Conservation (phyloP, 495 filamentous ascomycete genomes). For the Haplographium delicatum region DNA sequence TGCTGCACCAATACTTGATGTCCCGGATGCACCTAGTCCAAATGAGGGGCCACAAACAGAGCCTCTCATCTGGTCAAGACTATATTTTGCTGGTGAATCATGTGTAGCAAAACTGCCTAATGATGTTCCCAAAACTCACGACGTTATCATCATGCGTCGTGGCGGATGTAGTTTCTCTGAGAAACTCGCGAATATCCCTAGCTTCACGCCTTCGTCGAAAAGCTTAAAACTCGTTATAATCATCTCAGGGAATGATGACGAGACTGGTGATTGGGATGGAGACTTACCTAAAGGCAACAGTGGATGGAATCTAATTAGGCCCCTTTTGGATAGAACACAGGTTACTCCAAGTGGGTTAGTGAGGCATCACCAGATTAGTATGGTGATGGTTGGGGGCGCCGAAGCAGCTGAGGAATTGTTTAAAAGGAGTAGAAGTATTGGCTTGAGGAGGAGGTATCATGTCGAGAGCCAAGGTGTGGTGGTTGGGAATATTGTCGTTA, state of each 20-base stretch:
- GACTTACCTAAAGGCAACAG: background rate
- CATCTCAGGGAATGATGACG: constrained; percentile 60
- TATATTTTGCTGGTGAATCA: constrained; percentile 66
- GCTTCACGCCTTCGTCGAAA: constrained; percentile 52
- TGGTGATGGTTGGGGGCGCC: constrained; percentile 82
- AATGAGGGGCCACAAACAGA: constrained; percentile 28
- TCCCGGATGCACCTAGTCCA: constrained; percentile 48
- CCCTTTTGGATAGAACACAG: constrained; percentile 73
- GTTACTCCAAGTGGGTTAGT: constrained; percentile 63
- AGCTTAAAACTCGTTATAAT: constrained; percentile 77
- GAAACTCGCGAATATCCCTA: constrained; percentile 80
- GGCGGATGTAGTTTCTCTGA: constrained; percentile 80
- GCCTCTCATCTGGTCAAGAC: constrained; percentile 56
- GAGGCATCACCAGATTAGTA: constrained; percentile 66
- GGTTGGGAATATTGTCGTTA: constrained; percentile 73
- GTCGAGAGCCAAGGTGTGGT: constrained; percentile 75
- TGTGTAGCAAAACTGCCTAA: constrained; percentile 61
- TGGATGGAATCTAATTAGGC: constrained; percentile 47
- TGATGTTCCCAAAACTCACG: constrained; percentile 55
- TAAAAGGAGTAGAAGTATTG: constrained; percentile 54
- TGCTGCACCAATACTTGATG: constrained; percentile 66
- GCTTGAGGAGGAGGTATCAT: constrained; percentile 70
- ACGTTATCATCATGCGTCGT: constrained; percentile 77
- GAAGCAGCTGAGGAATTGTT: constrained; percentile 61
- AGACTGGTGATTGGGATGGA: constrained; percentile 45